Evolutionary conservation across 495 filamentous ascomycete genomes (phyloP), one percentile per base, ranked within the genome.

Genomic region (Aspergillus steynii): DNA sequence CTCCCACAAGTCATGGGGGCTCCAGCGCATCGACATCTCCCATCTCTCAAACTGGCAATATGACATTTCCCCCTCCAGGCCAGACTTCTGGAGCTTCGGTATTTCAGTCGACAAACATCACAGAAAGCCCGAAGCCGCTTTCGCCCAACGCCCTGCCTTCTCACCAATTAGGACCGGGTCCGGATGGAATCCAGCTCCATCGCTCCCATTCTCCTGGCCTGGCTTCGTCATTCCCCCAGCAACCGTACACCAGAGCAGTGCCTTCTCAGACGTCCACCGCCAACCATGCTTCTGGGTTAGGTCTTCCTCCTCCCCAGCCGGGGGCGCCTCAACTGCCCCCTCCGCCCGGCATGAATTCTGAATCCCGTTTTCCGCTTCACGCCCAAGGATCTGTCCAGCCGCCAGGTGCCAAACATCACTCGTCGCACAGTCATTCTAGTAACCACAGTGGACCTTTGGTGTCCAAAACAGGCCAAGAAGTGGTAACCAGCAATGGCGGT

Each of bases 71-170:
- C 64, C 80, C 72, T 69, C 76, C 65, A 72, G 80, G 68, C 55
- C 75, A 74, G 45, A 62, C 74, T 37, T 75, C 75, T 37, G 69
- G 70, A 50, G 66, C 83, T 5, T 85, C 89, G 6, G 81, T 91
- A 56, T 94, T 89, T 71, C 81, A 87, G 15, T 86, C 90, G 60
- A 81, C 70, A n/a, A 75, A 82, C 58, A 90, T 96, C 82, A 93
- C 88, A 4, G 93, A 96, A 69, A 94, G 89, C 63, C 91, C 92
- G 0, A 94, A 90, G 68, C 90, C 93, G 4, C 78, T 96, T 34
- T 96, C 92, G 37, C 93, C 93, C 4, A 86, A 84, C 64, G 85
- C 84, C 25, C 74, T 82, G 48, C 83, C 86, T 52, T 78, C 83
- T 29, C 83, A 86, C 60, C 84, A 88, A 63, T 75, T 84, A 6